Evolutionary conservation across 306 rosid genomes (phyloP).

Genomic region (Cucurbita pepo): DNA sequence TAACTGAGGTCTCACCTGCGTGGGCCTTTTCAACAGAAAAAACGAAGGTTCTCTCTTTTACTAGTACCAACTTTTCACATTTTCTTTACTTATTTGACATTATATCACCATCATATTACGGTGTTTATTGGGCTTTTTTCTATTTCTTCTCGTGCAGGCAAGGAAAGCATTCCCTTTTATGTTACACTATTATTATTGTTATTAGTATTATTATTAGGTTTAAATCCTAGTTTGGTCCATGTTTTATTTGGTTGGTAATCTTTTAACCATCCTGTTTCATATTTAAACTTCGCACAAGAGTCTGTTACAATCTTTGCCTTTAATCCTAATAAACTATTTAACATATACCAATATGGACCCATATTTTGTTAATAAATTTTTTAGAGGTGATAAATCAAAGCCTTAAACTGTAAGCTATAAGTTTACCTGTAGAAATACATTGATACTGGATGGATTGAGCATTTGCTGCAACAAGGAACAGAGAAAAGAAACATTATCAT

Average conservation of each 20-base stretch:
- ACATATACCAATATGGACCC: background rate
- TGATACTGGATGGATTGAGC: background rate
- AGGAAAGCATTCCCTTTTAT: background rate
- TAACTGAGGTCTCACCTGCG: constrained; percentile 62
- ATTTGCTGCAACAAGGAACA: background rate
- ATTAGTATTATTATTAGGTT: background rate
- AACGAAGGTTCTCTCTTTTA: constrained; percentile 53
- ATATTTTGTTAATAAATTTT: background rate
- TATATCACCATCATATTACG: background rate
- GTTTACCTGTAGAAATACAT: background rate
- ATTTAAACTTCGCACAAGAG: background rate
- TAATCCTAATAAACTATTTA: background rate
- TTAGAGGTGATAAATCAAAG: background rate
- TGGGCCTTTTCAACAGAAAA: constrained; percentile 71
- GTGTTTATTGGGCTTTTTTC: background rate
- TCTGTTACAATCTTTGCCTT: background rate
- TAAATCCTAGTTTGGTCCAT: background rate
- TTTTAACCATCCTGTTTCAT: background rate
- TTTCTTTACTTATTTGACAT: background rate
- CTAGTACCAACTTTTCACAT: background rate
- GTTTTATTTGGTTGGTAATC: background rate
- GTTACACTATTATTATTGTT: background rate
- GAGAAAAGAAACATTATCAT: background rate
- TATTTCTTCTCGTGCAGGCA: background rate
- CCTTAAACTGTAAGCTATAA: background rate